These are phyloP conservation scores for Monilinia polystroma DNA, from an alignment of 2,329 filamentous ascomycete species.

Conservation along the genomic window DNA sequence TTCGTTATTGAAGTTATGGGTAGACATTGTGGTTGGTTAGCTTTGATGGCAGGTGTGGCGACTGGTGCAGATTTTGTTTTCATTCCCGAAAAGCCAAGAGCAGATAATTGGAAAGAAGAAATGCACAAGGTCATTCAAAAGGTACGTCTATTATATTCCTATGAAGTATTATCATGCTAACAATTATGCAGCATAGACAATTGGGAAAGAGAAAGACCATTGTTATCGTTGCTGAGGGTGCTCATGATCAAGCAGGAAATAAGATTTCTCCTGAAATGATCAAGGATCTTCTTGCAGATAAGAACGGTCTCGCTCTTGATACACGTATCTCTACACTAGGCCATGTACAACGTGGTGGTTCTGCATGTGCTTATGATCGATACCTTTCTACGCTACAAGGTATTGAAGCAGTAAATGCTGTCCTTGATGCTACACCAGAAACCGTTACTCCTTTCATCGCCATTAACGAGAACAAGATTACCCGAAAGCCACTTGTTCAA, in stretches of 20 bases:
- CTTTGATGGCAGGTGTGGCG: slow-evolving; percentile 91
- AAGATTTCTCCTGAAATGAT: slow-evolving; percentile 81
- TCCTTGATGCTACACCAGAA: slow-evolving; percentile 83
- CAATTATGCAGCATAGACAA: slow-evolving; percentile 64
- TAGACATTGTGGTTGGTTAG: slow-evolving; percentile 94
- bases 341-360: slow-evolving; percentile 94
- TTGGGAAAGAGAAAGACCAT: slow-evolving; percentile 96
- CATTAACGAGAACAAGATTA: slow-evolving; percentile 97
- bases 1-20: slow-evolving; percentile 99
- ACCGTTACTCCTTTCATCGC: slow-evolving; percentile 93
- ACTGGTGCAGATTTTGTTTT: slow-evolving; percentile 97
- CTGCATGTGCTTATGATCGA: slow-evolving; percentile 89
- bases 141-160: slow-evolving; percentile 45
- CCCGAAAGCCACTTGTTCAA: slow-evolving; percentile 82
- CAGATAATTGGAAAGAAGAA: slow-evolving; percentile 82
- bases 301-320: slow-evolving; percentile 75
- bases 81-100: slow-evolving; percentile 89
- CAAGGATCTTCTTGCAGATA: slow-evolving; percentile 81
- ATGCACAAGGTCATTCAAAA: slow-evolving; percentile 78
- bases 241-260: slow-evolving; percentile 77
- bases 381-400: slow-evolving; percentile 92
- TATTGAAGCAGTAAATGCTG: slow-evolving; percentile 88
- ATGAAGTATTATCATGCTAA: slow-evolving; percentile 20
- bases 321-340: slow-evolving; percentile 93
- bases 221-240: slow-evolving; percentile 95